phyloP scores from a whole-genome alignment of 306 rosid genomes.

The Morella rubra region DNA sequence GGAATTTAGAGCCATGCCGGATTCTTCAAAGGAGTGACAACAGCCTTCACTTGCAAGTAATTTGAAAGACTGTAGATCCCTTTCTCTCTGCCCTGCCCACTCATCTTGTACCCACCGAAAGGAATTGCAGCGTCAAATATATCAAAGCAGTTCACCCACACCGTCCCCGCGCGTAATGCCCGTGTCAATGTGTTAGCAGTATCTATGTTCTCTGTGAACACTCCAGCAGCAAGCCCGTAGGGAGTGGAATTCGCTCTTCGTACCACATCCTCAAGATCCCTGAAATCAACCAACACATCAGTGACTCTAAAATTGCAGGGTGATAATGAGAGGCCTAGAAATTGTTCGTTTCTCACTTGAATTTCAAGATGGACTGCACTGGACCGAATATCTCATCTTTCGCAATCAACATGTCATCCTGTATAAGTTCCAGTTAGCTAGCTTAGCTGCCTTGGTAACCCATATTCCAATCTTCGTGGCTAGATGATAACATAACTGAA shows the following conservation, averaged over 20 bases:
- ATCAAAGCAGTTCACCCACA: constrained; percentile 81
- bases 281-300: constrained; percentile 32
- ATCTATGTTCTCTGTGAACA: constrained; percentile 64
- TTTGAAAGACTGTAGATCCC: constrained; percentile 71
- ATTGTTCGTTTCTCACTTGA: constrained; percentile 48
- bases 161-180: constrained; percentile 73
- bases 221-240: constrained; percentile 91
- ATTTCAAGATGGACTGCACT: constrained; percentile 82
- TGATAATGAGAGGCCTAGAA: too few relatives aligned
- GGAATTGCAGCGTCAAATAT: constrained; percentile 89
- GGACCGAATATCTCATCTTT: constrained; percentile 93
- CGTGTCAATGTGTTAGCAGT: constrained; percentile 75
- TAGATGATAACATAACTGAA: too few relatives aligned
- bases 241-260: constrained; percentile 61
- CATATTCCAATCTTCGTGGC: not conserved
- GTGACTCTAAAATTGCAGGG: not conserved
- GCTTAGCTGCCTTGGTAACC: not conserved
- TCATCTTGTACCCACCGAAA: constrained; percentile 94
- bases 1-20: constrained; percentile 79
- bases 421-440: not conserved
- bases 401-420: constrained; percentile 89
- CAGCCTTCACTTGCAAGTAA: constrained; percentile 96
- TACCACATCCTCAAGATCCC: constrained; percentile 72
- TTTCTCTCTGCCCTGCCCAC: constrained; percentile 91
- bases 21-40: constrained; percentile 65